phyloP scores from a whole-genome alignment of 306 rosid genomes.

The Lathyrus sativus region DNA sequence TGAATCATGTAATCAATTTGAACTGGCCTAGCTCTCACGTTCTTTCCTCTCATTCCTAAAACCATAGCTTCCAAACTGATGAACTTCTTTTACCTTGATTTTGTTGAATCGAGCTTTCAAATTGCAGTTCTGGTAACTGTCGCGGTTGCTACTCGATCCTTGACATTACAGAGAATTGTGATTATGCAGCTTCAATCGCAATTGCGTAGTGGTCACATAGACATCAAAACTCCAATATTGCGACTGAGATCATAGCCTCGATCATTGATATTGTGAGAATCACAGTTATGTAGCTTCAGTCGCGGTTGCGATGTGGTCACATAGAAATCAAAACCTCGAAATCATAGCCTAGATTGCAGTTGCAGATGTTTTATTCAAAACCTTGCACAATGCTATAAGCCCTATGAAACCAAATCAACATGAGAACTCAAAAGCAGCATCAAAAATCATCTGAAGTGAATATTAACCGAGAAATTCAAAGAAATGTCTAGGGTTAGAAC shows the following conservation, averaged over 20 bases:
- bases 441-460: not conserved
- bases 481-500: constrained; percentile 8
- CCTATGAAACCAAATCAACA: not conserved
- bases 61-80: too few species aligned
- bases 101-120: too few species aligned
- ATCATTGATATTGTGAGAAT: not conserved
- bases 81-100: too few species aligned
- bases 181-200: not conserved
- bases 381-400: not conserved
- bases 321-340: not conserved
- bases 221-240: not conserved
- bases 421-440: constrained; percentile 23
- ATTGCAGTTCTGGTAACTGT: not conserved
- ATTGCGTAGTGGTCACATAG: not conserved
- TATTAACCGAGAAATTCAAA: constrained; percentile 26
- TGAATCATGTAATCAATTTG: constrained; percentile 67
- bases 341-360: not conserved
- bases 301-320: not conserved
- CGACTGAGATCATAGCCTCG: not conserved
- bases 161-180: not conserved
- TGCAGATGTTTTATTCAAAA: not conserved
- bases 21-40: constrained; percentile 56
- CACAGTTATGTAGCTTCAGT: not conserved
- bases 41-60: constrained; percentile 68
- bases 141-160: not conserved